Percentiles rank a stretch among this genome's conserved stretches.
phyloP scores from a whole-genome alignment of 2,329 filamentous ascomycete genomes.

The Cordyceps pruinosa region DNA sequence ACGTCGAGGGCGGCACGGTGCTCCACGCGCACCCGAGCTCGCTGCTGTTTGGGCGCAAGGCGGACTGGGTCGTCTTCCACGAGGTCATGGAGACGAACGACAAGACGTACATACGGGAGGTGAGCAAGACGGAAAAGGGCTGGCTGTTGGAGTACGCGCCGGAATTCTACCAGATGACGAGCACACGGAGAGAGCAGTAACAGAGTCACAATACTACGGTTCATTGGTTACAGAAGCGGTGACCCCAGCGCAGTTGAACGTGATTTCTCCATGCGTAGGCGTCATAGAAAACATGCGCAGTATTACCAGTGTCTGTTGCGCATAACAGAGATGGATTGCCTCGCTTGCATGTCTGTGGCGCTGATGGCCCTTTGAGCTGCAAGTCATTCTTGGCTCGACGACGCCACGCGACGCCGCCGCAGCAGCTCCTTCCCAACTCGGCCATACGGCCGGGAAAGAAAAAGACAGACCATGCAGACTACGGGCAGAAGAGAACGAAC shows the following conservation, averaged over 20 bases:
- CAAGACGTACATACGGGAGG: constrained; percentile 85
- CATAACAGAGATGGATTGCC: too few species aligned
- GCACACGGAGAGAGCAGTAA: constrained; percentile 19
- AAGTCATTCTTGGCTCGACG: not conserved
- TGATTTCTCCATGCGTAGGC: too few species aligned
- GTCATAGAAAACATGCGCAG: not conserved
- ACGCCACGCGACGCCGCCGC: not conserved
- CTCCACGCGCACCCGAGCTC: constrained; percentile 87
- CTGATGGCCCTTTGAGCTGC: constrained; percentile 6
- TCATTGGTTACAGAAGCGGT: too few species aligned
- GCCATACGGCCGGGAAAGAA: not conserved
- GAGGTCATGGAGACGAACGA: constrained; percentile 83
- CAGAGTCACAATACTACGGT: not conserved
- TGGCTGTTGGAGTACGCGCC: constrained; percentile 88
- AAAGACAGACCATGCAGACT: not conserved
- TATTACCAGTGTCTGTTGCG: too few species aligned
- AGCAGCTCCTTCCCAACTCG: not conserved
- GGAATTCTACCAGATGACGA: constrained; percentile 63
- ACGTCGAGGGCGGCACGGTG: constrained; percentile 70
- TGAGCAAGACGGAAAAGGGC: constrained; percentile 88
- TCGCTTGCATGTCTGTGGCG: not conserved
- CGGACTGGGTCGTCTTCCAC: constrained; percentile 93
- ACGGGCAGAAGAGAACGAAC: not conserved
- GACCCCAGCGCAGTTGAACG: too few species aligned
- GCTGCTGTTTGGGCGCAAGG: constrained; percentile 92